Conservation (phyloP, 73 alveolate species). For the Paramecium pentaurelia region DNA sequence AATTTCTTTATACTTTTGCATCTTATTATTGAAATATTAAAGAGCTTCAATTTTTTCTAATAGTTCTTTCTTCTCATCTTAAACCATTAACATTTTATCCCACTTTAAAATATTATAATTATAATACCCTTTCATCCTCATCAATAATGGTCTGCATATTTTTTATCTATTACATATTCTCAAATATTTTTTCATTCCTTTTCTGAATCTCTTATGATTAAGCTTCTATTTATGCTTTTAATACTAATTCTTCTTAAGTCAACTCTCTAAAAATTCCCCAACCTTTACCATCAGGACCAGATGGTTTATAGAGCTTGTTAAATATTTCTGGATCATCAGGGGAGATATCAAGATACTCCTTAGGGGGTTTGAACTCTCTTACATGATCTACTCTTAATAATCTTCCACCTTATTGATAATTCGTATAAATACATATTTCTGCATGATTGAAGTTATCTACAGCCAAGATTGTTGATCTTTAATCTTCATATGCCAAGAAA, state of each 20-base stretch:
- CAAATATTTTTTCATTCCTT: constrained; percentile 59
- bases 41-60: constrained; percentile 63
- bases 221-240: constrained; percentile 68
- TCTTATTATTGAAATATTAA: not conserved
- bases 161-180: constrained; percentile 33
- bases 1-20: not conserved
- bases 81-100: constrained; percentile 86
- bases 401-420: constrained; percentile 67
- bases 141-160: constrained; percentile 20
- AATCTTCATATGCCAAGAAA: constrained; percentile 93
- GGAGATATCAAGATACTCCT: constrained; percentile 81
- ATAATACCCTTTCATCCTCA: constrained; percentile 62
- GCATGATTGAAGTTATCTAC: constrained; percentile 95
- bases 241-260: constrained; percentile 75
- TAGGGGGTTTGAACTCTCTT: constrained; percentile 85
- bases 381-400: constrained; percentile 91
- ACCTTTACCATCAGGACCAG: constrained; percentile 99
- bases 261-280: constrained; percentile 96
- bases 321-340: constrained; percentile 66
- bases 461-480: constrained; percentile 93
- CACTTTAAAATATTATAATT: constrained; percentile 49
- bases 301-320: constrained; percentile 83
- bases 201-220: constrained; percentile 18
- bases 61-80: constrained; percentile 71
- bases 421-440: constrained; percentile 66